Conservation (phyloP, 1,139 yeast species). For the Meyerozyma guilliermondii region DNA sequence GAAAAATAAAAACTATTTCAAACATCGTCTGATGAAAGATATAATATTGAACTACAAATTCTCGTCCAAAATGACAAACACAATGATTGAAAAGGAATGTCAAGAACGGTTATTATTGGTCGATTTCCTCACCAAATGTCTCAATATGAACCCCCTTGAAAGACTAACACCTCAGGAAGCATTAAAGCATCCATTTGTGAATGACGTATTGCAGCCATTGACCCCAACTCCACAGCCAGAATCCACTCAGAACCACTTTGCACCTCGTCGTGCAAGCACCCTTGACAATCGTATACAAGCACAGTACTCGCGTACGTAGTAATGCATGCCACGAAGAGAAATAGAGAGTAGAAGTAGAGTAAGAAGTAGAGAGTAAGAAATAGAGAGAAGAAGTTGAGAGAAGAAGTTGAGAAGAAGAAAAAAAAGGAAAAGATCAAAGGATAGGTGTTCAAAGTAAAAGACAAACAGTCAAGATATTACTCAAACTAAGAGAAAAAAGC, state of each 20-base stretch:
- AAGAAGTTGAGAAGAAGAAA: no score
- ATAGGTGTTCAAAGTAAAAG: no score
- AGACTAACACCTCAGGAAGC: slow-evolving; percentile 98
- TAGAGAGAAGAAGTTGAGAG: no score
- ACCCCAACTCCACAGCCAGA: not conserved
- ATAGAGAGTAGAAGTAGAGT: no score
- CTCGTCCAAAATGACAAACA: slow-evolving; percentile 67
- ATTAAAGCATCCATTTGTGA: slow-evolving; percentile 82
- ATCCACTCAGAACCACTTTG: not conserved
- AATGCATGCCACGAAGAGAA: not conserved
- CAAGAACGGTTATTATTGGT: slow-evolving; percentile 65
- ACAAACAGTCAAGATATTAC: no score
- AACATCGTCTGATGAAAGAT: slow-evolving; percentile 66
- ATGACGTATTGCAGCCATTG: slow-evolving; percentile 14
- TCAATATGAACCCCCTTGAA: slow-evolving; percentile 85
- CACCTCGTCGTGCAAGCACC: not conserved
- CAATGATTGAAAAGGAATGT: slow-evolving; percentile 64
- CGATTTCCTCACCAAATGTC: slow-evolving; percentile 73
- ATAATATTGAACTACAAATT: slow-evolving; percentile 70
- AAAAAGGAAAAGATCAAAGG: no score
- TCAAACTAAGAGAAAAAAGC: no score
- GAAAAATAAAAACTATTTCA: slow-evolving; percentile 81
- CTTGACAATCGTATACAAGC: not conserved
- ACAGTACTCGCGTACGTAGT: not conserved
- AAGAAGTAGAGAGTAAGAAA: no score